A percentile compares a stretch with the other conserved stretches of the same genome.
phyloP scores from a whole-genome alignment of 805 yeast species.

The Metschnikowia orientalis region DNA sequence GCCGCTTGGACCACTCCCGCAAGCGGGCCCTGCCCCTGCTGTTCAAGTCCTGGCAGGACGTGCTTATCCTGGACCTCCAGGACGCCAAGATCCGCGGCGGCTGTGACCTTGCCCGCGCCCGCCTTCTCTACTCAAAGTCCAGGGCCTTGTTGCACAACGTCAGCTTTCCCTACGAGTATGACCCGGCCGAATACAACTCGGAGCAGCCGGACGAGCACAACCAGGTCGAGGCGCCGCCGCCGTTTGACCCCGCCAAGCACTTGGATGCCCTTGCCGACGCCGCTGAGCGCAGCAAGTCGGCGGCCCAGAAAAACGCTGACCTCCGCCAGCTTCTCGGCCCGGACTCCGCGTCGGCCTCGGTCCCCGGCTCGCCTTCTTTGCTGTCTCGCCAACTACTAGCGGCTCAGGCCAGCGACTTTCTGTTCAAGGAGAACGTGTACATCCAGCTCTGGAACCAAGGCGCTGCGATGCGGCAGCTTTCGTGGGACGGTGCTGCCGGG shows the following conservation, averaged over 20 bases:
- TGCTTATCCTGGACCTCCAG: slow-evolving; percentile 9
- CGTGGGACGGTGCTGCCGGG: slow-evolving; percentile 5
- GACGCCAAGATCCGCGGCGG: slow-evolving; percentile 2
- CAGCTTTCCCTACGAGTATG: slow-evolving; percentile 27
- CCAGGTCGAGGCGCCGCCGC: slow-evolving; percentile 9
- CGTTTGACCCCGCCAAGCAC: slow-evolving; percentile 11
- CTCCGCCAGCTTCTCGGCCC: not conserved
- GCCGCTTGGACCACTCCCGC: slow-evolving; percentile 1
- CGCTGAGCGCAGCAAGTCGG: not conserved
- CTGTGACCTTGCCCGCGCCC: slow-evolving; percentile 9
- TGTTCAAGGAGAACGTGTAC: slow-evolving; percentile 10
- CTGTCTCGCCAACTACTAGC: slow-evolving; percentile 4
- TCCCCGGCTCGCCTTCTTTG: not conserved
- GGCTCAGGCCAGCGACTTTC: slow-evolving; percentile 3
- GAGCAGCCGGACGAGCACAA: slow-evolving; percentile 6
- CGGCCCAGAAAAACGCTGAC: not conserved
- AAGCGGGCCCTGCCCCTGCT: not conserved
- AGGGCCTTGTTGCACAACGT: slow-evolving; percentile 24
- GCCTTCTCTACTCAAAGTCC: slow-evolving; percentile 21
- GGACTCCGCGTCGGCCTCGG: not conserved
- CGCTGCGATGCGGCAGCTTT: slow-evolving; percentile 6
- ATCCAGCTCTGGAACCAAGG: slow-evolving; percentile 9
- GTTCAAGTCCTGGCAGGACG: slow-evolving; percentile 16
- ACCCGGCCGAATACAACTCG: slow-evolving; percentile 12
- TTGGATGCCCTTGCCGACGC: slow-evolving; percentile 9